phyloP scores from a whole-genome alignment of 176 grass and related monocot genomes.

The Rhynchospora pubera region DNA sequence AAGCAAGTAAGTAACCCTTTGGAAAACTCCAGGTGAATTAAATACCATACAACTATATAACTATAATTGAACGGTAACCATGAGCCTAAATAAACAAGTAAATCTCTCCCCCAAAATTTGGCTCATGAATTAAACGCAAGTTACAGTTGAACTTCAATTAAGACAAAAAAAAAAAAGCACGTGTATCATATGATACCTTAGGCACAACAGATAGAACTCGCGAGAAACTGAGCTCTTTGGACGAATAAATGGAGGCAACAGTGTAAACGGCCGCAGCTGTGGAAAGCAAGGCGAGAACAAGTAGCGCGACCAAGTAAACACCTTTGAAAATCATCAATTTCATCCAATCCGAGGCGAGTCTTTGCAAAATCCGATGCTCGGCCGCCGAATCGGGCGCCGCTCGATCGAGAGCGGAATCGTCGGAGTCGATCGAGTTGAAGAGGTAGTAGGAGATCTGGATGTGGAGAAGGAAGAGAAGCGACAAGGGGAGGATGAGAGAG shows the following conservation, averaged over 20 bases:
- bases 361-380: constrained; percentile 36
- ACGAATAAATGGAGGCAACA: constrained; percentile 85
- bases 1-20: background rate
- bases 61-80: background rate
- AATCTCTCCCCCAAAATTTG: too few relatives aligned
- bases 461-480: constrained; percentile 65
- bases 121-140: constrained; percentile 1
- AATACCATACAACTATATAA: background rate
- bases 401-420: constrained; percentile 51
- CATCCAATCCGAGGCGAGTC: constrained; percentile 53
- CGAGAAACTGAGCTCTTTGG: constrained; percentile 76
- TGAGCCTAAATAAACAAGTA: background rate
- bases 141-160: background rate
- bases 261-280: constrained; percentile 79
- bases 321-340: constrained; percentile 71
- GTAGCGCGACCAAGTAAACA: constrained; percentile 67
- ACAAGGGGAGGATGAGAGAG: constrained; percentile 69
- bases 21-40: background rate
- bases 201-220: constrained; percentile 79
- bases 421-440: constrained; percentile 63
- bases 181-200: constrained; percentile 4
- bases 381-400: constrained; percentile 40
- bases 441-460: constrained; percentile 75
- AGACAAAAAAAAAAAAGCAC: background rate
- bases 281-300: constrained; percentile 77